Conservation (phyloP, 1,139 yeast genomes). For the Geotrichum carabidarum region DNA sequence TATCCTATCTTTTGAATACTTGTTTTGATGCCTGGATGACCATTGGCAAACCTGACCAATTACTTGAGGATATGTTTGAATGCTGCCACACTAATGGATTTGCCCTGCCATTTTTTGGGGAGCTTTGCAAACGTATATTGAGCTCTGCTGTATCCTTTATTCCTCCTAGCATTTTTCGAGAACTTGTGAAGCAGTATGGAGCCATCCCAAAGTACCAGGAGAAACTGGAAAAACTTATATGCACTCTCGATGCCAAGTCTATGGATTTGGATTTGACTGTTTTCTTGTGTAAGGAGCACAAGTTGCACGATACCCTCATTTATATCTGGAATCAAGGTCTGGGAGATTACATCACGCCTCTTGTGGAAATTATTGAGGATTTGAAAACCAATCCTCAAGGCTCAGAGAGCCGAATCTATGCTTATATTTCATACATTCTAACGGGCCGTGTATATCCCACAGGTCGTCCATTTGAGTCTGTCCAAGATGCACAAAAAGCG, state of each 20-base stretch:
- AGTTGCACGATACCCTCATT: conserved; percentile 54
- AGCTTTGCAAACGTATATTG: conserved; percentile 49
- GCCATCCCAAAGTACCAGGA: conserved; percentile 40
- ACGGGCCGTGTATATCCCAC: conserved; percentile 78
- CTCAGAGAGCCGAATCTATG: conserved; percentile 37
- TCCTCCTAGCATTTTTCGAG: conserved; percentile 59
- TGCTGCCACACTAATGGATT: conserved; percentile 29
- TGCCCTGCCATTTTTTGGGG: conserved; percentile 45
- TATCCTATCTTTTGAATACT: conserved; percentile 34
- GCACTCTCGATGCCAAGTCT: conserved; percentile 55
- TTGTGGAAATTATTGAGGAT: conserved; percentile 50
- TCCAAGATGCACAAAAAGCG: conserved; percentile 34
- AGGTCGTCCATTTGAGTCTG: conserved; percentile 35
- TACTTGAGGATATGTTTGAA: conserved; percentile 39
- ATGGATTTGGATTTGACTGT: conserved; percentile 71
- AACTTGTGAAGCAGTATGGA: conserved; percentile 51
- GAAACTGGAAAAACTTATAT: conserved; percentile 57
- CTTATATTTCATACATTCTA: conserved; percentile 59
- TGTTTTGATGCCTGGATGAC: conserved; percentile 42
- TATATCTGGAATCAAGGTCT: conserved; percentile 66
- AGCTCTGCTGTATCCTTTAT: conserved; percentile 44
- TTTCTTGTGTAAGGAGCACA: conserved; percentile 50
- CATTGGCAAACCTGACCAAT: conserved; percentile 40
- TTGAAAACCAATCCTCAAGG: conserved; percentile 29
- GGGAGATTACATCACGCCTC: conserved; percentile 62